These are phyloP conservation scores for Afroboletus lepidellus DNA, from an alignment of 1,284 basidiomycete genomes.

Conservation along the genomic window DNA sequence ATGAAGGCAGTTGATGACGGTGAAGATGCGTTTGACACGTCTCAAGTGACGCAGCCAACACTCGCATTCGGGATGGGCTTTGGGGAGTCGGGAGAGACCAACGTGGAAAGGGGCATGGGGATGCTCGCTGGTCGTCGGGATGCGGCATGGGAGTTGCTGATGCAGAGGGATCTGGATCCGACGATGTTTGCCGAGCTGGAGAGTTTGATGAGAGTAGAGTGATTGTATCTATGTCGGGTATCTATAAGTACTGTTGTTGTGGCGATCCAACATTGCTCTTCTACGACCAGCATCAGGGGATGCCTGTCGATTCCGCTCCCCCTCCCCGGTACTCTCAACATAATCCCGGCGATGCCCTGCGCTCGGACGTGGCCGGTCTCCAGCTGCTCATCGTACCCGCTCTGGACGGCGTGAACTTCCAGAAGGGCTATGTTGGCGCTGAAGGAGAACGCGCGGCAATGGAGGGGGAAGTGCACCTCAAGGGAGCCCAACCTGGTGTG, in stretches of 20 bases:
- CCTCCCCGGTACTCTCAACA: slow-evolving; percentile 42
- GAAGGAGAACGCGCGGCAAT: slow-evolving; percentile 76
- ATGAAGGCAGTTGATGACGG: slow-evolving; percentile 84
- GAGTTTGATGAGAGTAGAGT: slow-evolving; percentile 68
- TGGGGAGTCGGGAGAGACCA: slow-evolving; percentile 67
- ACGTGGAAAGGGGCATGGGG: slow-evolving; percentile 67
- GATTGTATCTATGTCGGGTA: slow-evolving; percentile 16
- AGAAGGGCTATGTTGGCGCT: slow-evolving; percentile 76
- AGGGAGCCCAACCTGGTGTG: slow-evolving; percentile 52
- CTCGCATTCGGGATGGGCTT: slow-evolving; percentile 76
- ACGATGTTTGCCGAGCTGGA: slow-evolving; percentile 74
- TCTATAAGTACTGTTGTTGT: slow-evolving; percentile 6
- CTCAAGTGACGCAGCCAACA: slow-evolving; percentile 52
- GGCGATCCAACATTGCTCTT: slow-evolving; percentile 14
- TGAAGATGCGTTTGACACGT: slow-evolving; percentile 70
- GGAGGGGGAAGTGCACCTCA: slow-evolving; percentile 80
- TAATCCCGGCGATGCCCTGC: slow-evolving; percentile 21
- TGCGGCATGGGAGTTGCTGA: slow-evolving; percentile 64
- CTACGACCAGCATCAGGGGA: slow-evolving; percentile 22
- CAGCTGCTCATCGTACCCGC: slow-evolving; percentile 71
- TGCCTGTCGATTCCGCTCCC: slow-evolving; percentile 34
- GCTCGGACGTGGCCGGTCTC: slow-evolving; percentile 20
- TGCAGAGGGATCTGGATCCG: slow-evolving; percentile 65
- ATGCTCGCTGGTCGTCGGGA: slow-evolving; percentile 74
- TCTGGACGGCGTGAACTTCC: slow-evolving; percentile 65